Base-by-base conservation (phyloP, 352 stramenopile species). In the Thalassiosira mediterranea region DNA sequence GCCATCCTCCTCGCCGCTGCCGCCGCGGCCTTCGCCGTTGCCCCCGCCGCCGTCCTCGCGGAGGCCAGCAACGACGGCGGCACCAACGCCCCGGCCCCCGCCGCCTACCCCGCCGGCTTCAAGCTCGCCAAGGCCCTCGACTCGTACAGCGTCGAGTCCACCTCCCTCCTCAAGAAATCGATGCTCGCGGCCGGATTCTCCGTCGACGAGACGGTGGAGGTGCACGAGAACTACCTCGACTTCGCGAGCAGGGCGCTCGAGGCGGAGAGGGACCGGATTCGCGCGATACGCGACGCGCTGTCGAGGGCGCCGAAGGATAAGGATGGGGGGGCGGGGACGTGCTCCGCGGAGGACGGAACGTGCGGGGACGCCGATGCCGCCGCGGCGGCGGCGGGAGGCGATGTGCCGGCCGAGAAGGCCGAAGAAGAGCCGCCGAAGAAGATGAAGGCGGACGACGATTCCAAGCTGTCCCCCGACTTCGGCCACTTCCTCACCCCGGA, bases 221-320 rank as follows among this genome's bases (percentile, higher is more conserved):
- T 71, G 2, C 26, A 62, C 56, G 65, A 77, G 13, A 68, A 23
- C 10, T 82, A 82, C 51, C 54, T 82, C 10, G 66, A 82, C 53
- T 74, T 82, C 38, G 65, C 73, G 4, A 60, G 40, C 1, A 15
- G 59, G n/a, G 73, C 73, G 10, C 32, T 82, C 10, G 48, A 1
- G 4, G 23, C n/a, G 13, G 73, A 82, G 29, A 72, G 62, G 29
- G 7, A 48, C 15, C 25, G 73, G 21, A 69, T 82, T 44, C 53
- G 65, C 28, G 21, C 15, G 10, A 72, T 77, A 7, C 59, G 58
- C 21, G 73, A 82, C 5, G 54, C 34, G 4, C n/a, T n/a, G n/a
- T n/a, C n/a, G n/a, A n/a, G n/a, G 7, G 57, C 37, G 3, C 25
- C 73, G 13, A 31, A 42, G 19, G 17, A 53, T 8, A 46, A 17